Evolutionary conservation across 1,284 basidiomycete species (phyloP).

Genomic region (Microbotryomycetes sp.): DNA sequence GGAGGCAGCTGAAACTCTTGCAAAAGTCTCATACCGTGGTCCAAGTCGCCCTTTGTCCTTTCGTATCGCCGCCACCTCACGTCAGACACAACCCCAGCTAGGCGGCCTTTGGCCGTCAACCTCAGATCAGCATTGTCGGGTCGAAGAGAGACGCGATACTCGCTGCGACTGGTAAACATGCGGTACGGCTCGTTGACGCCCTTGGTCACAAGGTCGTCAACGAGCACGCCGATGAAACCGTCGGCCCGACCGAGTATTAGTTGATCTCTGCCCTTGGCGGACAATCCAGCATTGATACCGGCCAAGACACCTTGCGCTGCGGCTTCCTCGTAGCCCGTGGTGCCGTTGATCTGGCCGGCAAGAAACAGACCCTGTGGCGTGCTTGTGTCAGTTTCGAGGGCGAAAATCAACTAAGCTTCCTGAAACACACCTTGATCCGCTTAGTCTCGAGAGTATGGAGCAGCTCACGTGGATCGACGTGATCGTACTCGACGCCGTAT

Average conservation of each 20-base stretch:
- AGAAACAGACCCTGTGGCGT: slow-evolving; percentile 63
- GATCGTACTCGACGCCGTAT: slow-evolving; percentile 88
- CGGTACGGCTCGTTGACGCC: slow-evolving; percentile 86
- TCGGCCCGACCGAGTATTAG: slow-evolving; percentile 69
- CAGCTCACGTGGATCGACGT: slow-evolving; percentile 78
- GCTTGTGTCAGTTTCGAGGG: background rate
- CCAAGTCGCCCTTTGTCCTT: slow-evolving; percentile 49
- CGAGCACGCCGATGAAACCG: slow-evolving; percentile 78
- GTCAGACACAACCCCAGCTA: slow-evolving; percentile 55
- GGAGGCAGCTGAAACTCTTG: slow-evolving; percentile 40
- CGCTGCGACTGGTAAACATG: slow-evolving; percentile 85
- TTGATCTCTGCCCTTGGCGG: slow-evolving; percentile 52
- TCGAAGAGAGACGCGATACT: slow-evolving; percentile 77
- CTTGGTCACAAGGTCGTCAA: slow-evolving; percentile 78
- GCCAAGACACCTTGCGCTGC: slow-evolving; percentile 77
- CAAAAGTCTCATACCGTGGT: slow-evolving; percentile 50
- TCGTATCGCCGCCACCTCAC: slow-evolving; percentile 55
- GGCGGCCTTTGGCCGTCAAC: slow-evolving; percentile 60
- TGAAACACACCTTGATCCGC: slow-evolving; percentile 53
- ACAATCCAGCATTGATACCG: slow-evolving; percentile 75
- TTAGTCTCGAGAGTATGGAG: slow-evolving; percentile 73
- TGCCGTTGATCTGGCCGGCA: slow-evolving; percentile 83
- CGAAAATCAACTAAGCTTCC: background rate
- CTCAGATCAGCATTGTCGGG: slow-evolving; percentile 81
- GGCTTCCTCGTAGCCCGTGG: slow-evolving; percentile 87